Conservation (phyloP, 2,329 filamentous ascomycete genomes). For the Alternaria alternata region DNA sequence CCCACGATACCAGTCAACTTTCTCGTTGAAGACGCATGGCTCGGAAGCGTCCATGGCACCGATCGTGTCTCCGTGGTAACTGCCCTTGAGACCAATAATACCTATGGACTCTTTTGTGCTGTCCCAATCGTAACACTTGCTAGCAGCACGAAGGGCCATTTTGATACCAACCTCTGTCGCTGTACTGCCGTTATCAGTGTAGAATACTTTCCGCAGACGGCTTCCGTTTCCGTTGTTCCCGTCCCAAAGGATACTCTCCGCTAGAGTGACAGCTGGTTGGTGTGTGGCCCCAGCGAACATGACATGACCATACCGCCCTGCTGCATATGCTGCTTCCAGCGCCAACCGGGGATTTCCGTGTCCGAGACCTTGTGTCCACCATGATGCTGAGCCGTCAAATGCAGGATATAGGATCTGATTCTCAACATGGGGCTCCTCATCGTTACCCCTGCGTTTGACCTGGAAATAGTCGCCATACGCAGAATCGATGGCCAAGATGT, state of each 20-base stretch:
- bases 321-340: constrained; percentile 79
- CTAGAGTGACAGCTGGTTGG: constrained; percentile 75
- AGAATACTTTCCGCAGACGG: constrained; percentile 76
- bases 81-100: constrained; percentile 78
- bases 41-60: constrained; percentile 88
- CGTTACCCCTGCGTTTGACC: constrained; percentile 54
- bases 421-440: constrained; percentile 22
- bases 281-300: constrained; percentile 88
- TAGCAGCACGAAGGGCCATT: constrained; percentile 78
- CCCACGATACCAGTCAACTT: constrained; percentile 85
- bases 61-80: constrained; percentile 88
- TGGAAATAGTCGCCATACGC: constrained; percentile 83
- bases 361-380: constrained; percentile 88
- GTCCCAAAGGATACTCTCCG: constrained; percentile 67
- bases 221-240: constrained; percentile 64
- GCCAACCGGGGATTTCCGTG: constrained; percentile 77
- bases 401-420: constrained; percentile 65
- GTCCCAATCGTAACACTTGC: constrained; percentile 71
- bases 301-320: constrained; percentile 84
- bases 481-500: constrained; percentile 80
- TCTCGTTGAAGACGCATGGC: constrained; percentile 78
- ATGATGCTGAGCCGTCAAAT: constrained; percentile 85
- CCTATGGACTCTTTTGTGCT: constrained; percentile 65
- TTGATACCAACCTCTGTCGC: constrained; percentile 86
- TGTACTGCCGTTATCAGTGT: constrained; percentile 84